Base-by-base conservation (phyloP, 1,139 yeast species). In the Pichia sp. region DNA sequence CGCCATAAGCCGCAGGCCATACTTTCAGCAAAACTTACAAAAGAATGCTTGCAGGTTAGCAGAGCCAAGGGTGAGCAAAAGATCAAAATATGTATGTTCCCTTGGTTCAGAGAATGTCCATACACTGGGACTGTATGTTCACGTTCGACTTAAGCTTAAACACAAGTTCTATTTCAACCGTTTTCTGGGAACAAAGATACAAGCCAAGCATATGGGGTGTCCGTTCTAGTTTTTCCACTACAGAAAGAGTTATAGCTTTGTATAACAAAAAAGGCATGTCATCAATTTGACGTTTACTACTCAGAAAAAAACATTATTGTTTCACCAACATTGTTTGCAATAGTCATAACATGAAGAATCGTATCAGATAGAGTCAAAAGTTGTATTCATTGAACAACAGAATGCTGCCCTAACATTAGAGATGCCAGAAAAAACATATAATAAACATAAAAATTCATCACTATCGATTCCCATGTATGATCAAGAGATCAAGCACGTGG, bases 401-500 rank as follows among this genome's bases (percentile, higher is more conserved):
- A 34, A 71, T 47, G 67, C 66, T 73, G 81, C 79, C 70, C 84
- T 81, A 80, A 80, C 81, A 81, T 80, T 81, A 80, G 85, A 81
- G 85, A 80, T 81, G 85, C 85, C 85, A 81, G 85, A 81, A 80
- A 78, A 80, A 80, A 67, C 65, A 68, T 66, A 61, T 58, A 61
- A 19, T 19, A 62, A 59, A 60, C 57, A 54, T 40, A 54, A 54
- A 57, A 43, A 50, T 56, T 56, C 59, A 56, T 56, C 59, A 56
- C 34, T 45, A 45, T 49, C 11, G 32, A 40, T 32, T n/a, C 19
- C 5, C 23, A 26, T 42, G 40, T 13, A 36, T 36, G 40, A 36
- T 36, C 40, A 36, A 15, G 6, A 11, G 40, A 36, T 42, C 45
- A n/a, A 42, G 16, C 13, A 57, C 45, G 45, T 30, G 34, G 40